A percentile compares a stretch with the other conserved stretches of the same genome.
Conservation (phyloP, 2,329 filamentous ascomycete species). For the Xylariaceae sp. region DNA sequence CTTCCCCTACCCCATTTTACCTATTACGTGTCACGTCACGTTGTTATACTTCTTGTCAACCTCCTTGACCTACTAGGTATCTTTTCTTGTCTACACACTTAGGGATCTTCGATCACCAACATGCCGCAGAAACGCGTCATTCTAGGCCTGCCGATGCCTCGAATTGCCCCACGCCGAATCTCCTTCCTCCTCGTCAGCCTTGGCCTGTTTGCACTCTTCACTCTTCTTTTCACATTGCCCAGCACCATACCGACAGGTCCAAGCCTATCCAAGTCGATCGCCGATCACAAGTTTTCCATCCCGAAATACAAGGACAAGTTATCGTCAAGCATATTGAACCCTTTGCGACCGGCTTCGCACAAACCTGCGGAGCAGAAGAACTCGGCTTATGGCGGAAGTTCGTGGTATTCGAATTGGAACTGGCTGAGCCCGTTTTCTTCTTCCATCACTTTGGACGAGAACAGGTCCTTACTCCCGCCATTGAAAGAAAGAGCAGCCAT, state of each 20-base stretch:
- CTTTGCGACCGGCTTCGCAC: conserved; percentile 71
- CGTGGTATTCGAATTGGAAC: conserved; percentile 87
- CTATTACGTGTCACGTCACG: not conserved
- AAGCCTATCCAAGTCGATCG: conserved; percentile 50
- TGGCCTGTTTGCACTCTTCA: conserved; percentile 56
- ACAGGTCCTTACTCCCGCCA: conserved; percentile 80
- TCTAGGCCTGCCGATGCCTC: conserved; percentile 53
- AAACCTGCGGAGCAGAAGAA: conserved; percentile 74
- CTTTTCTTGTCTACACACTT: conserved; percentile 10
- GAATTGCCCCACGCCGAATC: conserved; percentile 55
- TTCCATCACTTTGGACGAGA: conserved; percentile 76
- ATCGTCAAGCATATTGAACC: conserved; percentile 59
- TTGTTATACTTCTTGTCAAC: not conserved
- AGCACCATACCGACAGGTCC: conserved; percentile 51
- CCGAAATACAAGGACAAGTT: conserved; percentile 51
- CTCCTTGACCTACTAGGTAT: not conserved
- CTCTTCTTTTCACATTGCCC: conserved; percentile 56
- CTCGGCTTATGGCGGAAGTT: conserved; percentile 75
- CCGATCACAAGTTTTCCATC: conserved; percentile 54
- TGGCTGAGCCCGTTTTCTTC: conserved; percentile 92
- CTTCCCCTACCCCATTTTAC: too few relatives aligned
- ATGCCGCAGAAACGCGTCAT: conserved; percentile 53
- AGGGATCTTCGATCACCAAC: conserved; percentile 8
- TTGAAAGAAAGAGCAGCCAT: conserved; percentile 70
- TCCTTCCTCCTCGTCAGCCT: conserved; percentile 54